Base-by-base conservation (phyloP, 2,329 filamentous ascomycete genomes). In the Penicillium occitanis region DNA sequence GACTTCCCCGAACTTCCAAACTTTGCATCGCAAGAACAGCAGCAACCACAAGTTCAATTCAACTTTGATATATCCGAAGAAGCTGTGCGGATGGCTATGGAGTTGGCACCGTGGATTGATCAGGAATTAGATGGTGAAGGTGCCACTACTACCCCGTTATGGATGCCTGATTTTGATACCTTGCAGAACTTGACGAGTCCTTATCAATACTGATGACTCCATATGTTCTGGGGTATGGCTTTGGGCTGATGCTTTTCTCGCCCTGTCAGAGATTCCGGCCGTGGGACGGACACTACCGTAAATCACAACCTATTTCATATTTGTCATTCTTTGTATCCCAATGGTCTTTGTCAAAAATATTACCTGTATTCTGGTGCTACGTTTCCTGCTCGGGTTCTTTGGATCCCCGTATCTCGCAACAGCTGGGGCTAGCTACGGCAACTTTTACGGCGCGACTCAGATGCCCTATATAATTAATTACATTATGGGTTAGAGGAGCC, bases 281-380 rank as follows among this genome's bases (percentile, higher is more conserved):
- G 84, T 91, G 60, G 90, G 90, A 2, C 82, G 90, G 4, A 91
- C 88, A 70, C 85, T 86, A 0, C 84, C 89, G 5, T 92, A 92
- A 75, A 84, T 90, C 44, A 74, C 85, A 68, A 89, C 88, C 10
- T 89, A 91, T 79, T 84, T 85, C 65, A 78, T 91, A 25, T 92
- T 91, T 74, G 86, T 90, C 59, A 83, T 91, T 67, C 76, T 92
- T 11, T 86, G 84, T 5, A 83, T 91, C 17, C 88, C 89, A 0
- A 86, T 88, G 0, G 86, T 88, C 0, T 74, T 91, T 0, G 86
- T 86, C 3, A 76, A 84, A 53, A 90, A 88, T 77, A 90, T 88
- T 62, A 78, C 85, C 0, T 87, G 87, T 0, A 80, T 92, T 10
- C 82, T 90, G 70, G 86, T 89, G 2, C 79, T 88, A 2, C 83